Evolutionary conservation across 2,329 filamentous ascomycete species (phyloP).

Genomic region (Alternaria conjuncta): DNA sequence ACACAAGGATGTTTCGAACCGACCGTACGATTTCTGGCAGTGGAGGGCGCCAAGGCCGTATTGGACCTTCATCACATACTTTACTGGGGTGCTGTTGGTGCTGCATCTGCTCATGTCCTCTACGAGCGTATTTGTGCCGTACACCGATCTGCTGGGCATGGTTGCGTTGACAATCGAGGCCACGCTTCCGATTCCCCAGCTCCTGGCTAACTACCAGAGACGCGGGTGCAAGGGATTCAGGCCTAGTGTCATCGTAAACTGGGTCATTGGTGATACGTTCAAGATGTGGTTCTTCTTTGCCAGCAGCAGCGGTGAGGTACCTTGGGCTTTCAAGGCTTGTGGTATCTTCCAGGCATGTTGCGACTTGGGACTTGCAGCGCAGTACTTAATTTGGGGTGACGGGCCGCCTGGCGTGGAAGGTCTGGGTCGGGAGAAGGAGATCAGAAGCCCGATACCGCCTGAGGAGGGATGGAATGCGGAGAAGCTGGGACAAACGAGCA

Average conservation of each 20-base stretch:
- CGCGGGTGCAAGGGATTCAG: constrained; percentile 80
- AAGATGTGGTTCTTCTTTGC: constrained; percentile 83
- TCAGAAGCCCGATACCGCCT: constrained; percentile 31
- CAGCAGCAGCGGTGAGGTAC: constrained; percentile 70
- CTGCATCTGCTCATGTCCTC: constrained; percentile 72
- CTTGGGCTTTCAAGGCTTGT: constrained; percentile 80
- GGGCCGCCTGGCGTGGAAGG: constrained; percentile 24
- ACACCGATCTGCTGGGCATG: constrained; percentile 73
- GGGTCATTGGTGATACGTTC: constrained; percentile 81
- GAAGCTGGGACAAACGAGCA: constrained; percentile 14
- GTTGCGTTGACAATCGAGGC: constrained; percentile 81
- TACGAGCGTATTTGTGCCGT: constrained; percentile 65
- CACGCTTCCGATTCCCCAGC: constrained; percentile 80
- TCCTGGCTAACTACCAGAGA: constrained; percentile 71
- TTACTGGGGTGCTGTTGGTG: constrained; percentile 65
- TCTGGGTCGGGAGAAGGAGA: constrained; percentile 24
- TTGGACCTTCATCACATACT: constrained; percentile 77
- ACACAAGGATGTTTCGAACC: constrained; percentile 54
- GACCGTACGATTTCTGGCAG: constrained; percentile 83
- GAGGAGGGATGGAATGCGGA: constrained; percentile 19
- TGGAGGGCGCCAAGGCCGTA: constrained; percentile 79
- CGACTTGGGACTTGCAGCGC: constrained; percentile 74
- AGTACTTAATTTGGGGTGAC: constrained; percentile 62
- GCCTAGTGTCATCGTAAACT: constrained; percentile 75
- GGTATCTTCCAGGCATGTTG: constrained; percentile 81